Evolutionary conservation across 2,329 filamentous ascomycete genomes (phyloP).

Genomic region (Spiromastix sp.): DNA sequence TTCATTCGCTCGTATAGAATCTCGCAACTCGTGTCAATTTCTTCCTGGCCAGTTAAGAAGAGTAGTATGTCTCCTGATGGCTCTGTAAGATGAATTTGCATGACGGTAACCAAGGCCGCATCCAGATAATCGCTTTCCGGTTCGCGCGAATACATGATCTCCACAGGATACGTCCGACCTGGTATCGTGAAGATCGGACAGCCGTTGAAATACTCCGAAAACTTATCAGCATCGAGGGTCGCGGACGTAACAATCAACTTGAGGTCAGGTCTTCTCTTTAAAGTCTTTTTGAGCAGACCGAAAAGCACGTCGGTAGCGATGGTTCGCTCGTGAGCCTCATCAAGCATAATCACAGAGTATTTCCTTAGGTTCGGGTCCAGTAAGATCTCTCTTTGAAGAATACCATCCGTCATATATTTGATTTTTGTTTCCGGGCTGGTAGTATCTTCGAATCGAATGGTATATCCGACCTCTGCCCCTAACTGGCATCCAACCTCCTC

Average conservation of each 20-base stretch:
- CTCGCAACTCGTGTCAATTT: conserved; percentile 92
- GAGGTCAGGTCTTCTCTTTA: conserved; percentile 74
- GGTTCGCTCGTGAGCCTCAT: conserved; percentile 95
- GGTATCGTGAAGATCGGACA: conserved; percentile 96
- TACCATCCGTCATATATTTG: conserved; percentile 99
- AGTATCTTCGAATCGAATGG: conserved; percentile 92
- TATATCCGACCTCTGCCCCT: conserved; percentile 91
- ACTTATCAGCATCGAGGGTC: conserved; percentile 93
- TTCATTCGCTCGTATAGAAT: conserved; percentile 95
- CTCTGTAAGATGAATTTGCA: conserved; percentile 95
- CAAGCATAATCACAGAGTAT: conserved; percentile 95
- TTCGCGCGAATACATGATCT: conserved; percentile 89
- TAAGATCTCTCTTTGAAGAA: conserved; percentile 90
- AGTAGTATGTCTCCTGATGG: conserved; percentile 89
- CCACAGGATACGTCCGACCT: conserved; percentile 87
- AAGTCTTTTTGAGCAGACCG: conserved; percentile 83
- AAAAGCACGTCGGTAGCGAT: conserved; percentile 95
- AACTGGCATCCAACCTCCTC: conserved; percentile 90
- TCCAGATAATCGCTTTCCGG: conserved; percentile 95
- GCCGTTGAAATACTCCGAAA: conserved; percentile 89
- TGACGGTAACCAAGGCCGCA: conserved; percentile 85
- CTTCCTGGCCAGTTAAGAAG: conserved; percentile 94
- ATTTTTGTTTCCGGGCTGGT: conserved; percentile 82
- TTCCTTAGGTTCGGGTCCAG: conserved; percentile 79
- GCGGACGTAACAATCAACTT: conserved; percentile 96